A percentile compares a stretch with the other conserved stretches of the same genome.
Conservation (phyloP, 1,284 basidiomycete species). For the Volvariella surrecta region DNA sequence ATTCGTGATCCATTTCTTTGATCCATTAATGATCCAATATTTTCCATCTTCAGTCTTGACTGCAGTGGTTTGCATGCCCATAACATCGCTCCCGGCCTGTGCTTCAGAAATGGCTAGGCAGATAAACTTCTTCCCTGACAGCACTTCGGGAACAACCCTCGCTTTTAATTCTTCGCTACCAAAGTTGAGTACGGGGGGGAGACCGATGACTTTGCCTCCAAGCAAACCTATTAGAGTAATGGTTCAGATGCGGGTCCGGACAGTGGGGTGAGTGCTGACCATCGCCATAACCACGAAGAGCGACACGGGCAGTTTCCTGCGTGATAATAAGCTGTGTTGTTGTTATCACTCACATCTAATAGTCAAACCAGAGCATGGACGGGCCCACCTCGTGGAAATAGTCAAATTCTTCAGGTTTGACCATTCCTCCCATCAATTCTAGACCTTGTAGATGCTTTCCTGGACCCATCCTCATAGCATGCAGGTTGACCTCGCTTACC, state of each 20-base stretch:
- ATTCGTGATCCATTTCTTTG: slow-evolving; percentile 81
- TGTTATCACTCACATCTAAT: neutral
- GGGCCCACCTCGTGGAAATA: slow-evolving; percentile 70
- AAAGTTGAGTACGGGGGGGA: slow-evolving; percentile 82
- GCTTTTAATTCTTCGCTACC: slow-evolving; percentile 72
- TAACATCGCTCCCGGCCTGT: slow-evolving; percentile 88
- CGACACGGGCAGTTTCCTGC: slow-evolving; percentile 75
- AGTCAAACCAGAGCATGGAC: neutral
- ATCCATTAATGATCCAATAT: slow-evolving; percentile 76
- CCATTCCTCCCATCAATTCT: slow-evolving; percentile 72
- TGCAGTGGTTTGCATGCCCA: slow-evolving; percentile 77
- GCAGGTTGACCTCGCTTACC: slow-evolving; percentile 56
- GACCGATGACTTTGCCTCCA: slow-evolving; percentile 70
- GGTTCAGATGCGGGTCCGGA: neutral
- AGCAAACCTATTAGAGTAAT: slow-evolving; percentile 36
- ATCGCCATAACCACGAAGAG: slow-evolving; percentile 69
- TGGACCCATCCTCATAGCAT: slow-evolving; percentile 88
- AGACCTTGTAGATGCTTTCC: slow-evolving; percentile 80
- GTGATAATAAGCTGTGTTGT: slow-evolving; percentile 63
- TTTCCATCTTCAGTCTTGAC: slow-evolving; percentile 78
- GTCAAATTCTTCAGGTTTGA: slow-evolving; percentile 84
- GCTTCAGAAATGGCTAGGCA: slow-evolving; percentile 84
- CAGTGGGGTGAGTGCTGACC: slow-evolving; percentile 19
- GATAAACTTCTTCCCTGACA: slow-evolving; percentile 74
- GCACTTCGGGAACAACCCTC: slow-evolving; percentile 73